phyloP scores from a whole-genome alignment of 441 rosid genomes.

The Corymbia citriodora region DNA sequence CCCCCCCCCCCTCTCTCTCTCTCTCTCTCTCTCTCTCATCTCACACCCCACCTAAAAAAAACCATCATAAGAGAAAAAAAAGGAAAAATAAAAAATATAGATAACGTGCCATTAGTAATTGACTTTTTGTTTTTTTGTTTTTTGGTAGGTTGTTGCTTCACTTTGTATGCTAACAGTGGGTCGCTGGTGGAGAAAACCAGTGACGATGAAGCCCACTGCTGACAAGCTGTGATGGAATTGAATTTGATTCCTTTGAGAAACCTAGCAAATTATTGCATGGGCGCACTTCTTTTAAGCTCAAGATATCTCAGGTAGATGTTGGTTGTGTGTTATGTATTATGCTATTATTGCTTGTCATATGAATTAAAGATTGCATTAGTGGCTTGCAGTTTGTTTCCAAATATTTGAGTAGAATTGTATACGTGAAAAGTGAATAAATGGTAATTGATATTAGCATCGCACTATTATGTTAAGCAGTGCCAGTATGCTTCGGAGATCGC shows the following conservation, averaged over 20 bases:
- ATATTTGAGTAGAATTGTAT: background rate
- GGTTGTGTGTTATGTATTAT: background rate
- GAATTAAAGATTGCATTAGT: background rate
- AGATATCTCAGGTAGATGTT: slow-evolving; percentile 63
- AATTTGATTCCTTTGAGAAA: slow-evolving; percentile 49
- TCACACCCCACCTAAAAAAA: background rate
- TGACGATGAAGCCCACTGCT: slow-evolving; percentile 62
- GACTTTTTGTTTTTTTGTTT: background rate
- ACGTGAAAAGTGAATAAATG: background rate
- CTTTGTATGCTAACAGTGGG: slow-evolving; percentile 58
- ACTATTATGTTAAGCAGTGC: background rate
- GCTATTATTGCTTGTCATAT: background rate
- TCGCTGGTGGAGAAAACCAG: slow-evolving; percentile 53
- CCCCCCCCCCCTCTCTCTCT: no score
- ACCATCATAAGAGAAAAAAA: background rate
- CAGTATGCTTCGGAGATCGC: background rate
- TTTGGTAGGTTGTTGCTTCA: slow-evolving; percentile 50
- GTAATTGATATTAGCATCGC: background rate
- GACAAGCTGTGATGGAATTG: slow-evolving; percentile 61
- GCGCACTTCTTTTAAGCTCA: slow-evolving; percentile 70
- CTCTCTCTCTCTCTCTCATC: background rate
- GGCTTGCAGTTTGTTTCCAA: background rate
- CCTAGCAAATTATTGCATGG: slow-evolving; percentile 54
- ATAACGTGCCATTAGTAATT: background rate
- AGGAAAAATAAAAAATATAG: background rate